Evolutionary conservation across 164 flowering plant genomes (phyloP), one percentile per base, ranked within the genome.

Genomic region (Vitis labrusca): DNA sequence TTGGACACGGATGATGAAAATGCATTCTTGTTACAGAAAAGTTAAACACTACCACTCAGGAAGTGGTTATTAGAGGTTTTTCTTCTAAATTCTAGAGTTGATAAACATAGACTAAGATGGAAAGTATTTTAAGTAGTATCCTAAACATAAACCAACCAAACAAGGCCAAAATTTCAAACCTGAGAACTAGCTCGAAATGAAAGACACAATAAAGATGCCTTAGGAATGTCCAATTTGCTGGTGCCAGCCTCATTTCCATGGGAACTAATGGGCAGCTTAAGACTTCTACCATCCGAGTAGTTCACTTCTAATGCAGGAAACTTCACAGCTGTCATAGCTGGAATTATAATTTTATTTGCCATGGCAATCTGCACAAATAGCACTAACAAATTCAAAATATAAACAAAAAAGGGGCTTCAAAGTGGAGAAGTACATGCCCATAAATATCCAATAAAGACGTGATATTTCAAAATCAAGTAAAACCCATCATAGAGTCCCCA

Each of bases 161-260:
- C 15, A 68, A 62, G 10, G 50, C 32, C 27, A 64, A 50, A 19
- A 13, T 9, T 19, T 7, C 78, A 50, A 74, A 93, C 99, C 98
- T 89, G 93, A 67, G 99, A 93, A 68, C 69, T 85, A 49, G 98
- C 97, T 63, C 97, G 91, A 71, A 93, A 95, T 2, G 90, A 80
- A 72, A 95, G 88, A 71, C 99, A 93, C n/a, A 95, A 15, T 48
- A 93, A 73, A n/a, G 94, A 76, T n/a, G 82, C 92, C 65, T 71
- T 80, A 6, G 93, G 87, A 16, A 61, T 19, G 52, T 68, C 73
- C 47, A 56, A 6, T 15, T 66, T 68, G 23, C 67, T 12, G 10
- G 71, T 69, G 61, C 70, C 75, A 55, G 12, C 79, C 16, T 30
- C 81, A 70, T 74, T 79, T 9, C 69, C 82, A 71, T 74, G 74